Base-by-base conservation (phyloP, 2,329 filamentous ascomycete species). In the Pseudogymnoascus sp. region DNA sequence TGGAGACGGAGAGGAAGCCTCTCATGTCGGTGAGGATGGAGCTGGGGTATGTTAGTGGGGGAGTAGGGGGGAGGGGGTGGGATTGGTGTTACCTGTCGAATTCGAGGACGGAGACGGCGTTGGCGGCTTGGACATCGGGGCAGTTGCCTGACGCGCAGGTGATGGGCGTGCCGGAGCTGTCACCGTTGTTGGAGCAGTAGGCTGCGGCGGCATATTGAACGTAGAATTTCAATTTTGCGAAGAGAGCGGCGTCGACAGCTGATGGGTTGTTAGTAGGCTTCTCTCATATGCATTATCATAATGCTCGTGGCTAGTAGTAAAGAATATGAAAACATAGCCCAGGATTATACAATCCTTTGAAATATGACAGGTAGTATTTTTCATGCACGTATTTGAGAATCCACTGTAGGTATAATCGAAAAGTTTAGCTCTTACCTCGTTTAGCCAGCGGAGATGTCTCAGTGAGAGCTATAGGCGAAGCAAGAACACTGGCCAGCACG, bases 1-100 rank as follows among this genome's bases (percentile, higher is more conserved):
- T 66, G 70, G 87, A 84, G 21, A 79, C 73, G 25, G 80, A 78
- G 21, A 85, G 76, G 63, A 82, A 82, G 63, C 80, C 83, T 37
- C 78, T 73, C 49, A 81, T 76, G 63, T 80, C 80, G 2, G 80
- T 78, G 25, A 69, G 34, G 8, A 65, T 56, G 5, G 77, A 80
- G 23, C 79, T 82, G 59, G 65, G 16, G n/a, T 34, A 2, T 34
- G n/a, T 56, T 56, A 56, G 28, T 3, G 7, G 16, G 34, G 18
- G 2, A 25, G 37, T 37, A 36, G 2, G 25, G 36, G 18, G 9
- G 9, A 18, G 2, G 23, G n/a, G 25, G n/a, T 38, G 43, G n/a
- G 34, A n/a, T 63, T 5, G 21, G 25, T 42, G 61, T 61, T 63
- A 67, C 66, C 38, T 38, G 40, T 63, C 63, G 21, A 65, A 67